These are phyloP conservation scores for Pseudocercospora vitis DNA, from an alignment of 2,329 filamentous ascomycete species.

Conservation along the genomic window DNA sequence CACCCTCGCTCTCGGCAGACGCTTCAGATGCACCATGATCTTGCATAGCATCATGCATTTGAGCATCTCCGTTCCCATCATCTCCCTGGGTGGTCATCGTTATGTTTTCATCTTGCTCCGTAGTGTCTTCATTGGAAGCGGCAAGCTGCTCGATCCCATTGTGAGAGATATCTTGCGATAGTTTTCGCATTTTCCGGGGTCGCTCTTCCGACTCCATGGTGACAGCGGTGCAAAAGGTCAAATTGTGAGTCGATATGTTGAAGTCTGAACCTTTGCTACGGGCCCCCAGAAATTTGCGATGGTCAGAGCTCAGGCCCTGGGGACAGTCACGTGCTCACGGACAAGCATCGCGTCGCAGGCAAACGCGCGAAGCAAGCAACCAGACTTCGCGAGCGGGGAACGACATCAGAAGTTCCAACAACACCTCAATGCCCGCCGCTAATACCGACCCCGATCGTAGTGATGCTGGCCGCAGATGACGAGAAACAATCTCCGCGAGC, in stretches of 20 bases:
- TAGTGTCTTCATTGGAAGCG: not conserved
- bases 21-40: not conserved
- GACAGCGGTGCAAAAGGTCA: not conserved
- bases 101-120: not conserved
- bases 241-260: not conserved
- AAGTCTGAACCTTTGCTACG: slow-evolving; percentile 14
- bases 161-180: slow-evolving; percentile 28
- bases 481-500: slow-evolving; percentile 50
- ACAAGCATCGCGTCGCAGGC: too few species aligned
- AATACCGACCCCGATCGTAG: not conserved
- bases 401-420: slow-evolving; percentile 9
- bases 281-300: not conserved
- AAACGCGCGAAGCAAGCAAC: not conserved
- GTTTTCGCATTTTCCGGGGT: slow-evolving; percentile 57
- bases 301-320: not conserved
- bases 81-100: too few species aligned
- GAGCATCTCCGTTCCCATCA: too few species aligned
- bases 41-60: not conserved
- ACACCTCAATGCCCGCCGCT: slow-evolving; percentile 4
- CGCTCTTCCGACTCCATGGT: slow-evolving; percentile 58
- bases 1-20: not conserved
- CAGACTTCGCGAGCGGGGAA: not conserved
- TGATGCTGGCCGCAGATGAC: slow-evolving; percentile 44
- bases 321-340: too few species aligned
- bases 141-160: too few species aligned